Percentiles rank a stretch among this genome's conserved stretches.
These are phyloP conservation scores for Mycotypha africana DNA, from an alignment of 371 early-diverging fungal species.

Conservation along the genomic window DNA sequence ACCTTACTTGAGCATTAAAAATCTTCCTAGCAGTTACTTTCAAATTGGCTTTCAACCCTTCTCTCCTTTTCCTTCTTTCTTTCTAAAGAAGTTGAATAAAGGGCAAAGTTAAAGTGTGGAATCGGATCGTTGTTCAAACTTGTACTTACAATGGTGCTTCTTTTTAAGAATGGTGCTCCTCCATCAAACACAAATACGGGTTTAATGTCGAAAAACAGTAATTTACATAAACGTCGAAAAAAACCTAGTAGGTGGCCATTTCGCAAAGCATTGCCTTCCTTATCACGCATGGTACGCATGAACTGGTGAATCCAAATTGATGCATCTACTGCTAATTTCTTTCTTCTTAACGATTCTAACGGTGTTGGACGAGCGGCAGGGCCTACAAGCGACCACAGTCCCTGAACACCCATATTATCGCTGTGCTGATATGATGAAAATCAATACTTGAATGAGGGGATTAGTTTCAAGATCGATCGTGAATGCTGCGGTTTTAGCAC, in stretches of 20 bases:
- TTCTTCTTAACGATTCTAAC: slow-evolving; percentile 70
- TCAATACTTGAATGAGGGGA: too few relatives aligned
- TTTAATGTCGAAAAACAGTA: slow-evolving; percentile 85
- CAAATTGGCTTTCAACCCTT: slow-evolving; percentile 47
- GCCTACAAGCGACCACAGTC: slow-evolving; percentile 88
- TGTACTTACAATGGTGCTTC: slow-evolving; percentile 64
- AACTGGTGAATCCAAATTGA: slow-evolving; percentile 97
- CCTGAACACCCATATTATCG: slow-evolving; percentile 90
- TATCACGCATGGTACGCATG: slow-evolving; percentile 87
- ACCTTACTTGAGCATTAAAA: slow-evolving; percentile 70
- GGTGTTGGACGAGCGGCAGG: slow-evolving; percentile 77
- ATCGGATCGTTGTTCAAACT: too few relatives aligned
- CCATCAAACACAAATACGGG: slow-evolving; percentile 98
- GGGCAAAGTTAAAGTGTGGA: background rate
- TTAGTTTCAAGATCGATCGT: too few relatives aligned
- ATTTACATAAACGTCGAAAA: slow-evolving; percentile 89
- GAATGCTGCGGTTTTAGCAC: too few relatives aligned
- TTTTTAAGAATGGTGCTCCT: slow-evolving; percentile 80
- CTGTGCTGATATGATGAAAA: too few relatives aligned
- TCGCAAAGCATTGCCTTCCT: slow-evolving; percentile 72
- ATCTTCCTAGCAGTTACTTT: slow-evolving; percentile 81
- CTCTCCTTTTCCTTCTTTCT: slow-evolving; percentile 49
- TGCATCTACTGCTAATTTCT: slow-evolving; percentile 88
- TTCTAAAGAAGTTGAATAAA: slow-evolving; percentile 23
- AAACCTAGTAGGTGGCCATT: slow-evolving; percentile 92